Evolutionary conservation across 2,329 filamentous ascomycete species (phyloP).

Genomic region (Calonectria leucothoes): DNA sequence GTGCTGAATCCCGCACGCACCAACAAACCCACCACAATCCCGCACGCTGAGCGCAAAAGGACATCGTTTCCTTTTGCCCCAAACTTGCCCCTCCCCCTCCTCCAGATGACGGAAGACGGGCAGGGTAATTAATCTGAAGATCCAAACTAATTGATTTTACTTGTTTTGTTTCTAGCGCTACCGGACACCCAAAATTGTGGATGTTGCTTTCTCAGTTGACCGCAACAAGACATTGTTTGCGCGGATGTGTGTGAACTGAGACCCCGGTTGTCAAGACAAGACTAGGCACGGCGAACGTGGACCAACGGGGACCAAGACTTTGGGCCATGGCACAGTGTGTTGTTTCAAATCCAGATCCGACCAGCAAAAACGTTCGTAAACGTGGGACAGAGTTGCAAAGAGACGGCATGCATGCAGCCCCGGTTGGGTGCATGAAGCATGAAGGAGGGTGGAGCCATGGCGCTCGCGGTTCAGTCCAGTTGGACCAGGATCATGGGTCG

Average conservation of each 20-base stretch:
- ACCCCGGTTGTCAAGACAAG: neutral
- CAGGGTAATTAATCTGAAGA: neutral
- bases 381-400: constrained; percentile 20
- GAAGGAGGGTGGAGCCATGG: constrained; percentile 21
- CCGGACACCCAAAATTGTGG: neutral
- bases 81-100: constrained; percentile 12
- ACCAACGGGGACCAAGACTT: constrained; percentile 18
- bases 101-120: neutral
- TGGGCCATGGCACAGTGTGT: constrained; percentile 16
- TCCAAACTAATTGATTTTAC: neutral
- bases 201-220: neutral
- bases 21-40: neutral
- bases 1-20: constrained; percentile 4
- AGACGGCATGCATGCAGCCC: constrained; percentile 23
- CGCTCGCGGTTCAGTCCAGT: constrained; percentile 17
- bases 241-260: neutral
- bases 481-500: constrained; percentile 24
- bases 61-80: neutral
- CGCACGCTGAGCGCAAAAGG: neutral
- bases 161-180: neutral
- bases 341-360: constrained; percentile 29
- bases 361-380: constrained; percentile 20
- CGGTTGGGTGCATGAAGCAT: constrained; percentile 30
- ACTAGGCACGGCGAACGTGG: constrained; percentile 14
- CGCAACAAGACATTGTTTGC: constrained; percentile 1